These are phyloP conservation scores for Clitoria ternatea DNA, from an alignment of 306 rosid genomes.

Conservation along the genomic window DNA sequence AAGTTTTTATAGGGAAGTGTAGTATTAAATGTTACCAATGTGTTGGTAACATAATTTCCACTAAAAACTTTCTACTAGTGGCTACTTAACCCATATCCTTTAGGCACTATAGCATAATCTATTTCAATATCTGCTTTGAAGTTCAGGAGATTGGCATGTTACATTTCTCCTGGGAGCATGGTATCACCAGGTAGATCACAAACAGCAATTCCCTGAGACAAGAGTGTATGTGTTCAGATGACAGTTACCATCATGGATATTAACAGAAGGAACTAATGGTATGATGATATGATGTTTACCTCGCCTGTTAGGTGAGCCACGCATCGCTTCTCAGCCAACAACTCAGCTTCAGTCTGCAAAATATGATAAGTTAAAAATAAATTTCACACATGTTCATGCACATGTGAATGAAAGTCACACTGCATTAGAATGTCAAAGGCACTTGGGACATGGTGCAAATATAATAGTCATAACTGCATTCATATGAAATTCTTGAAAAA, in stretches of 20 bases:
- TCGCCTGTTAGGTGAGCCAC: constrained; percentile 95
- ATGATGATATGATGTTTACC: constrained; percentile 41
- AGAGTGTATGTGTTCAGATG: background rate
- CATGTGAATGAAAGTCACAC: background rate
- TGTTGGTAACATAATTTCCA: background rate
- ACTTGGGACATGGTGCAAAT: background rate
- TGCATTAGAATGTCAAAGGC: background rate
- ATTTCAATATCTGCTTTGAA: constrained; percentile 9
- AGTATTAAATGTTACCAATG: background rate
- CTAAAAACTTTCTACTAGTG: background rate
- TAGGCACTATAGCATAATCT: background rate
- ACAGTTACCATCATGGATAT: background rate
- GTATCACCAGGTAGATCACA: constrained; percentile 97
- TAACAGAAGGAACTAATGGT: background rate
- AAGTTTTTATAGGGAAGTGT: background rate
- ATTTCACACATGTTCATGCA: background rate
- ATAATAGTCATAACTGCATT: background rate
- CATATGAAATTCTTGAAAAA: background rate
- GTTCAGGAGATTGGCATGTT: constrained; percentile 19
- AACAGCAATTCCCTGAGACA: constrained; percentile 70
- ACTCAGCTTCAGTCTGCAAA: constrained; percentile 89
- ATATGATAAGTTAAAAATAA: background rate
- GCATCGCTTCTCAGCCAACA: constrained; percentile 92
- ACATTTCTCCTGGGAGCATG: constrained; percentile 99
- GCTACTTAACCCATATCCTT: background rate